phyloP scores from a whole-genome alignment of 768 basidiomycete species.

The Boletus reticulatus region DNA sequence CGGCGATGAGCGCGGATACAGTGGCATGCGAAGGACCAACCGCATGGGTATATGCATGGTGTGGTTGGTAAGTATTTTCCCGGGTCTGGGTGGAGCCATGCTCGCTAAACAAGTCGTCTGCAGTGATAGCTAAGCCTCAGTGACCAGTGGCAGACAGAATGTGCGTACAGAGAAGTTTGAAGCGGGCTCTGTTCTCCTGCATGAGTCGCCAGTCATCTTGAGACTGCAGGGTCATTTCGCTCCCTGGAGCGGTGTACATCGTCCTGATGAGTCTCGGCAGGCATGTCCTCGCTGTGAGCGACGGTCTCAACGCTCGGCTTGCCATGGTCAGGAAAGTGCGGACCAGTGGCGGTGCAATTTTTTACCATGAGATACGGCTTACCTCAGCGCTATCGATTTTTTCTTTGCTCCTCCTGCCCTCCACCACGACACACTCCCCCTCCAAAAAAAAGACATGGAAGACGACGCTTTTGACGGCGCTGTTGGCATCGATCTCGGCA shows the following conservation, averaged over 20 bases:
- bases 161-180: constrained; percentile 51
- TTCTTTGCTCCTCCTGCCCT: constrained; percentile 24
- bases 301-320: constrained; percentile 22
- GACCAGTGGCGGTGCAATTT: constrained; percentile 33
- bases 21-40: constrained; percentile 60
- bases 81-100: constrained; percentile 79
- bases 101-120: constrained; percentile 60
- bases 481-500: constrained; percentile 95
- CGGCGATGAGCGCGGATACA: constrained; percentile 85
- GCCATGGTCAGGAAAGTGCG: constrained; percentile 23
- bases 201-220: constrained; percentile 63
- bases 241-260: constrained; percentile 31
- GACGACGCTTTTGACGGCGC: constrained; percentile 90
- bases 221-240: constrained; percentile 39
- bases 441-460: constrained; percentile 63
- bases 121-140: constrained; percentile 11
- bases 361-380: constrained; percentile 35
- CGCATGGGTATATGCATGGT: constrained; percentile 67
- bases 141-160: constrained; percentile 15
- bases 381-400: constrained; percentile 54
- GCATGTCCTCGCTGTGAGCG: constrained; percentile 23
- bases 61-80: constrained; percentile 68
- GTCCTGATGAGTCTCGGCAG: constrained; percentile 22
- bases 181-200: constrained; percentile 56
- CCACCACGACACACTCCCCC: constrained; percentile 33